Evolutionary conservation across 129 eudicot species (phyloP), one percentile per base, ranked within the genome.

Genomic region (Chrysanthemum lavandulifolium): DNA sequence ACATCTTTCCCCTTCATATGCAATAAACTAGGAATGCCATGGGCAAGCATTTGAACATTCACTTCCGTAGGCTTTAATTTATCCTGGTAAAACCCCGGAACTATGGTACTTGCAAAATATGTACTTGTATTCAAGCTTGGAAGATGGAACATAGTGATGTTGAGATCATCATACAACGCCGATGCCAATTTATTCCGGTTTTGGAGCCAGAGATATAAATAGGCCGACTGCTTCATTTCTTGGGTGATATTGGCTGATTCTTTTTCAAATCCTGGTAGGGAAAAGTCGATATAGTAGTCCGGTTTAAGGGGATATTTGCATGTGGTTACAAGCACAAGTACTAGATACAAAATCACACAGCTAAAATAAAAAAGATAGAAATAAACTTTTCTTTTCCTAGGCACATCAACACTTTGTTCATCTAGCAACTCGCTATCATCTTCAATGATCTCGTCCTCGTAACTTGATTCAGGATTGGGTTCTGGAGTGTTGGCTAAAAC

Each of bases 251-350:
- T 3, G 2, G 14, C 40, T 29, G 12, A 36, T 15, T 18, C 56
- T 36, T 71, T 71, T 61, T 31, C 29, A 31, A 4, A 31, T 16
- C 2, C 73, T 2, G 31, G 54, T 16, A 18, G 18, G n/a, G 16
- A 13, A 21, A 40, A 43, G 6, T 5, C 33, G 12, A 57, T 6
- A 18, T 70, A 1, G 54, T 43, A 10, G 13, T 61, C 45, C 13
- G 76, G 68, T 73, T 60, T 27, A 60, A 73, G 76, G 12, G 76
- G 47, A 60, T 72, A 72, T 25, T n/a, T 72, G 12, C 67, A 59
- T 13, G 68, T 29, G 59, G 48, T 72, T 72, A 61, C 27, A 13
- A 72, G 23, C n/a, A 72, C 67, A 60, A 61, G 57, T 25, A 60
- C 29, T 14, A 47, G 25, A 43, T 59, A 72, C 16, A 23, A 60